Evolutionary conservation across 805 yeast genomes (phyloP).

Genomic region (Schizosaccharomyces cryophilus): DNA sequence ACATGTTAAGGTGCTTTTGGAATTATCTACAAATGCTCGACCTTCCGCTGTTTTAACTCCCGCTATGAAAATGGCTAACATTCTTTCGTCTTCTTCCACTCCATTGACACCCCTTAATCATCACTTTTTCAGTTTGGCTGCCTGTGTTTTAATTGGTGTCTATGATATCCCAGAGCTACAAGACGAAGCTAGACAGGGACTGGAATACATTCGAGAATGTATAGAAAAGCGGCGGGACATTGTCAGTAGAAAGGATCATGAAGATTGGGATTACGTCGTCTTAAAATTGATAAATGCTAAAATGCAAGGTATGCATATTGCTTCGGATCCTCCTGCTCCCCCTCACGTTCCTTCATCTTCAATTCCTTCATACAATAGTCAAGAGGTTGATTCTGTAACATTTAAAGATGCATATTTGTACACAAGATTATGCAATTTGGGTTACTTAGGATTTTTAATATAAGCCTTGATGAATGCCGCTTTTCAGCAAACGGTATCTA

Average conservation of each 20-base stretch:
- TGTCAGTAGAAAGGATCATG: neutral
- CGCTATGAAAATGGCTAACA: conserved; percentile 7
- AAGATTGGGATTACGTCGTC: conserved; percentile 1
- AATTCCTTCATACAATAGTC: neutral
- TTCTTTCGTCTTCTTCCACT: conserved; percentile 5
- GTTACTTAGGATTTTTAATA: neutral
- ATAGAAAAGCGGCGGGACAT: neutral
- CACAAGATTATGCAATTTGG: neutral
- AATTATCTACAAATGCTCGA: conserved; percentile 5
- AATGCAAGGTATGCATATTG: neutral
- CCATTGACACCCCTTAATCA: conserved; percentile 6
- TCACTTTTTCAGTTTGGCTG: conserved; percentile 9
- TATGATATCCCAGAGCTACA: conserved; percentile 7
- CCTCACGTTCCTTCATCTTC: neutral
- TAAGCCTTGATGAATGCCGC: neutral
- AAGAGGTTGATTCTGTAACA: neutral
- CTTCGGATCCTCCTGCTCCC: neutral
- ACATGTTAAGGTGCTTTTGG: conserved; percentile 8
- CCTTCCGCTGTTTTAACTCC: conserved; percentile 8
- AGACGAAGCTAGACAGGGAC: conserved; percentile 9
- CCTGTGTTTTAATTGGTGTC: conserved; percentile 7
- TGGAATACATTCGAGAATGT: conserved; percentile 2
- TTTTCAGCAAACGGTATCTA: too few species aligned
- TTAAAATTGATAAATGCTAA: neutral
- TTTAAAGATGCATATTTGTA: neutral